These are phyloP conservation scores for Sonneratia alba DNA, from an alignment of 345 rosid genomes.

Conservation along the genomic window DNA sequence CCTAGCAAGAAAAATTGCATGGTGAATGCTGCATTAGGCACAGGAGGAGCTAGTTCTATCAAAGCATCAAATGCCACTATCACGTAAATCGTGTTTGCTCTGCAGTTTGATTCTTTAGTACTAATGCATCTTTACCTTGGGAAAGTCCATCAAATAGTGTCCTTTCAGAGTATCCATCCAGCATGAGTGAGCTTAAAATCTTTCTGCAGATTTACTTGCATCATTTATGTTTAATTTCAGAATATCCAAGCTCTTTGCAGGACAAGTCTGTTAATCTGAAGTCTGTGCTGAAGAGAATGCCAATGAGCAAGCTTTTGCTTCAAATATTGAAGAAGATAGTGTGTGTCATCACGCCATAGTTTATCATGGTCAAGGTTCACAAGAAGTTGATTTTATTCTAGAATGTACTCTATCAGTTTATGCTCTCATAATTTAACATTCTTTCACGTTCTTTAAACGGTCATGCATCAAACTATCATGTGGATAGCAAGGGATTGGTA, in stretches of 20 bases:
- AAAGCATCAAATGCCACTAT: conserved; percentile 12
- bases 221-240: conserved; percentile 9
- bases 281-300: conserved; percentile 40
- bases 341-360: conserved; percentile 20
- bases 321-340: conserved; percentile 35
- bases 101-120: conserved; percentile 20
- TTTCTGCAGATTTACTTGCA: conserved; percentile 10
- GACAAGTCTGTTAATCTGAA: conserved; percentile 33
- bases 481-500: conserved; percentile 40
- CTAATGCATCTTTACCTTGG: conserved; percentile 29
- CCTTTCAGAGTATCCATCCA: conserved; percentile 35
- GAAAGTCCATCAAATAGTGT: conserved; percentile 25
- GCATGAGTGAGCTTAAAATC: conserved; percentile 28
- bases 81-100: conserved; percentile 5
- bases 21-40: neutral
- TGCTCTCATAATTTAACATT: conserved; percentile 23
- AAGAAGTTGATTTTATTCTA: neutral
- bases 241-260: conserved; percentile 26
- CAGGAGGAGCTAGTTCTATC: conserved; percentile 10
- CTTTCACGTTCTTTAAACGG: conserved; percentile 32
- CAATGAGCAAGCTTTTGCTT: conserved; percentile 44
- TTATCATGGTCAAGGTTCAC: neutral
- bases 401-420: conserved; percentile 1
- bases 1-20: conserved; percentile 21
- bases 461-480: conserved; percentile 13